Base-by-base conservation (phyloP, 257 asterid genomes). In the Petunia secreta region DNA sequence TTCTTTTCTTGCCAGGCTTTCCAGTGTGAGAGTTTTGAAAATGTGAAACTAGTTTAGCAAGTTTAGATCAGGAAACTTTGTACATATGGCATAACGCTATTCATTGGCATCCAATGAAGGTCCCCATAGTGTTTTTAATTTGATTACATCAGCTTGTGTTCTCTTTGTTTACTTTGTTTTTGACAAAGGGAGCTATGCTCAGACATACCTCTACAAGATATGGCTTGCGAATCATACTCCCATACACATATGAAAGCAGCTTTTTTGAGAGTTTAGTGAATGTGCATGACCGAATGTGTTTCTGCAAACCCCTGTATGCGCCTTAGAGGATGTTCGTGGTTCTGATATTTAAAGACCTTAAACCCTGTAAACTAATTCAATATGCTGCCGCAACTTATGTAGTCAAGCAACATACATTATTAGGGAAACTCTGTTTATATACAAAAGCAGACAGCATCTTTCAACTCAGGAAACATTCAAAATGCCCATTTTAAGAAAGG, bases 171-270 rank as follows among this genome's bases (percentile, higher is more conserved):
- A 52, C 14, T 8, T 14, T 8, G 55, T 48, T 11, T 73, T 10
- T 50, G 77, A 73, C 59, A 73, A 50, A 46, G 34, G 25, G 77
- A 52, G 3, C 34, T 50, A 57, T 25, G 77, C 77, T 71, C 77
- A 34, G 41, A 34, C 14, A 34, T 34, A 71, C 36, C 6, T 50
- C 77, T 34, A 34, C 62, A 34, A 60, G 13, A 48, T 73, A 52
- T 13, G 5, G 62, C 44, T 48, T 71, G 77, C 34, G 34, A 9
- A 34, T 71, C 77, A 39, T 9, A 48, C 60, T 16, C 25, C 60
- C 60, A 25, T 34, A 71, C 57, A 25, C 57, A 25, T 48, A 34
- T 11, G 60, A 34, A 71, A 71, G 34, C 77, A 16, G 9, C 9
- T 11, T 48, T 71, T 10, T 71, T 2, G 34, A 57, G 50, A 71